Percentiles rank a stretch among this genome's conserved stretches.
phyloP scores from a whole-genome alignment of 176 grass and related monocot species.

The Coix lacrymajobi region DNA sequence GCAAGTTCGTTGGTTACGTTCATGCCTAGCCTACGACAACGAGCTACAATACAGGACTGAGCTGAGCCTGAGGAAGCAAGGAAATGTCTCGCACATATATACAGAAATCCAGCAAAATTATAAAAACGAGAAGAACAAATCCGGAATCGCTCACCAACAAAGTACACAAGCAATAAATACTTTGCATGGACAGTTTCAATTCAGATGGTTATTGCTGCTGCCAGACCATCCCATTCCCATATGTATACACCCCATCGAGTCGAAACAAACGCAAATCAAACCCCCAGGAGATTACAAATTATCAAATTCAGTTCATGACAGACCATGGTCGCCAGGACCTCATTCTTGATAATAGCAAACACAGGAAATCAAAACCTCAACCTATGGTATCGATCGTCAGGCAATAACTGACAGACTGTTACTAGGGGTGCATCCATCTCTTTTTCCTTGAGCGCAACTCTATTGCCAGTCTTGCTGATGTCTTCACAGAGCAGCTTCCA shows the following conservation, averaged over 20 bases:
- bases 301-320: constrained; percentile 18
- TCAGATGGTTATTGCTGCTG: not conserved
- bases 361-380: constrained; percentile 18
- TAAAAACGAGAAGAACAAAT: not conserved
- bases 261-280: constrained; percentile 1
- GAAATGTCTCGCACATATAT: not conserved
- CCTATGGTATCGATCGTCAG: not conserved
- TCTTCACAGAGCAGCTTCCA: not conserved
- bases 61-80: not conserved
- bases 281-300: not conserved
- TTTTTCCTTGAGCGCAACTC: not conserved
- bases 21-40: too few species aligned
- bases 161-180: not conserved
- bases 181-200: not conserved
- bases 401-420: not conserved
- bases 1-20: too few species aligned
- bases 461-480: not conserved
- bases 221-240: not conserved
- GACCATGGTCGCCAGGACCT: not conserved
- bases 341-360: constrained; percentile 16
- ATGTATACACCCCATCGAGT: not conserved
- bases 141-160: not conserved
- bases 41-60: not conserved
- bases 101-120: not conserved
- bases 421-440: not conserved